These are phyloP conservation scores for Diaporthe vaccinii DNA, from an alignment of 2,329 filamentous ascomycete species.

Conservation along the genomic window DNA sequence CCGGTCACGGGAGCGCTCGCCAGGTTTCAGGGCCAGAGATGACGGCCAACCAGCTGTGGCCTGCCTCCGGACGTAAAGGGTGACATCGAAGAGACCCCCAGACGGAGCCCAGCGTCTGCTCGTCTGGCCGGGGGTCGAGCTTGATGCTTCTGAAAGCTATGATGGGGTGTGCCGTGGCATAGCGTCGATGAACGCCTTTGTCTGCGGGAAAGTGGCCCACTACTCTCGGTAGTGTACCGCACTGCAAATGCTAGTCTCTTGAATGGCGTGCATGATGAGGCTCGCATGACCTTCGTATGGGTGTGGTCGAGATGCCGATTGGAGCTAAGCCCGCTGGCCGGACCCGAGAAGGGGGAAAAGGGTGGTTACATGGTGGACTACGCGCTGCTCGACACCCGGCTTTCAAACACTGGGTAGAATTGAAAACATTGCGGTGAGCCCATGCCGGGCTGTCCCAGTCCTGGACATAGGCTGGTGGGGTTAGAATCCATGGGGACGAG, in stretches of 20 bases:
- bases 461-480: background rate
- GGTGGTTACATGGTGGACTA: constrained; percentile 18
- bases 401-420: no score
- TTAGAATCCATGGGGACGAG: background rate
- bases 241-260: constrained; percentile 1
- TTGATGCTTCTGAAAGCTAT: background rate
- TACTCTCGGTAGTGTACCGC: constrained; percentile 19
- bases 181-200: background rate
- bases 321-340: background rate
- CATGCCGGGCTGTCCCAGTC: background rate
- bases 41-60: background rate
- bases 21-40: constrained; percentile 23
- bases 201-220: background rate
- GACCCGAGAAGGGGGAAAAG: background rate
- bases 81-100: constrained; percentile 6
- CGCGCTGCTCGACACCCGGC: background rate
- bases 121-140: background rate
- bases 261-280: constrained; percentile 21
- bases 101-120: background rate
- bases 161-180: background rate
- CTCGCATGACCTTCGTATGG: constrained; percentile 20
- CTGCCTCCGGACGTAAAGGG: background rate
- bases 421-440: background rate
- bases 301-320: constrained; percentile 5
- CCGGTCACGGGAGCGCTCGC: constrained; percentile 9